Percentiles rank a stretch among this genome's conserved stretches.
These are phyloP conservation scores for Cercospora berteroae DNA, from an alignment of 2,329 filamentous ascomycete genomes.

Conservation along the genomic window DNA sequence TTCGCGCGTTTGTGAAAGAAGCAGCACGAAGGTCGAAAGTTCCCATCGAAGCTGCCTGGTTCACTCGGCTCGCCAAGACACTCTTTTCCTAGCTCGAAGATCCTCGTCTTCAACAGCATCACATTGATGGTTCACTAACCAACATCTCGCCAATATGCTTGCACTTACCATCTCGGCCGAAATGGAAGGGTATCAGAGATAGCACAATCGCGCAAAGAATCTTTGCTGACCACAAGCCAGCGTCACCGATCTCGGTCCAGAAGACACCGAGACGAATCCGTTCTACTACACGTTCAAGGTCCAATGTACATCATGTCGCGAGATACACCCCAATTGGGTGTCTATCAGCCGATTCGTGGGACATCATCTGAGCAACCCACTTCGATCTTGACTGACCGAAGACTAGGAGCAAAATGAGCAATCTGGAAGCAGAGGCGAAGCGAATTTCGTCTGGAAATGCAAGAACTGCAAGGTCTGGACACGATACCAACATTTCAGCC, in stretches of 20 bases:
- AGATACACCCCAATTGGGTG: constrained; percentile 82
- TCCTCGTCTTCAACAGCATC: constrained; percentile 1
- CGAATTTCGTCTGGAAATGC: constrained; percentile 99
- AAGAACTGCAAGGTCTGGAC: constrained; percentile 84
- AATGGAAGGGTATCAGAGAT: constrained; percentile 59
- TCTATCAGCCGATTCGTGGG: constrained; percentile 84
- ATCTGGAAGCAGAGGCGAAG: constrained; percentile 88
- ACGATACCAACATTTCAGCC: not conserved
- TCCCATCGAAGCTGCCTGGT: constrained; percentile 1
- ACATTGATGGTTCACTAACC: constrained; percentile 10
- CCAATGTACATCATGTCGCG: constrained; percentile 95
- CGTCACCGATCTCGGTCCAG: constrained; percentile 83
- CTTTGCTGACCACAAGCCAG: constrained; percentile 48
- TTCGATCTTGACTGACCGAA: not conserved
- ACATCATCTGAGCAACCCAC: constrained; percentile 19
- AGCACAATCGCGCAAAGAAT: not conserved
- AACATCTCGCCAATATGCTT: constrained; percentile 54
- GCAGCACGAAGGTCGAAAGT: not conserved
- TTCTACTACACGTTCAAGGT: constrained; percentile 99
- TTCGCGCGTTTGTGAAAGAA: not conserved
- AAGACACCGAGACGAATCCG: constrained; percentile 74
- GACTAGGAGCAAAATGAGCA: constrained; percentile 81
- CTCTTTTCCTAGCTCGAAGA: not conserved
- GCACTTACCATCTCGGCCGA: constrained; percentile 67
- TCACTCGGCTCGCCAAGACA: constrained; percentile 1